Evolutionary conservation across 192 early-diverging fungal species (phyloP), one percentile per base, ranked within the genome.

Genomic region (Backusella tuberculispora): DNA sequence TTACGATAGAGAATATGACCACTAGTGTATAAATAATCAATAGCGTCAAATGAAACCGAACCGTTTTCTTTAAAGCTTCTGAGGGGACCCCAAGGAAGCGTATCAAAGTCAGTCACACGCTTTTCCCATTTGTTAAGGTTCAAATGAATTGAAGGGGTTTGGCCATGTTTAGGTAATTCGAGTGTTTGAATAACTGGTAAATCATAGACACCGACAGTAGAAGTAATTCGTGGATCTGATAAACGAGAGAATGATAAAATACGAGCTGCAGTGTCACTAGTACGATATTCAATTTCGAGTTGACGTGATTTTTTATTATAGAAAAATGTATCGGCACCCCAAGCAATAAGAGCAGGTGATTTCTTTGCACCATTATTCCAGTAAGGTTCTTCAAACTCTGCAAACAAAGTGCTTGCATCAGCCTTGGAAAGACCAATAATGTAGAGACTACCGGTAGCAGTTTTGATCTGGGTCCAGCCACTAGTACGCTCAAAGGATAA

Each of bases 1-100:
- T 86, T 83, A 38, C 83, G 78, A 77, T 94, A 92, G 34, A 94
- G 56, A 1, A 83, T 79, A 73, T 94, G 90, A 68, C 91, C 90
- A 72, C 83, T 86, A 19, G 86, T 90, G 72, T 83, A 90, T 0
- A 83, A 79, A 34, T 90, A 72, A 63, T 92, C 92, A 9, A 90
- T 79, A 19, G 90, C 78, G 65, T 89, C 83, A 47, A 82, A 85
- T 9, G 85, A 73, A 34, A 90, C 87, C 13, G 74, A 63, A 17
- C 77, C 81, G 48, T 83, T 70, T 41, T 83, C 78, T 8, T 78
- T 68, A 80, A 83, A 77, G 34, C 34, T 34, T 9, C 3, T 41
- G 29, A 78, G 29, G 2, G 44, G 71, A 5, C 53, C 78, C 88
- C 88, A 89, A 24, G 83, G 73, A 67, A 87, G 70, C 6, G 29